These are phyloP conservation scores for Carex arenaria DNA, from an alignment of 202 grass and related monocot genomes.

Conservation along the genomic window DNA sequence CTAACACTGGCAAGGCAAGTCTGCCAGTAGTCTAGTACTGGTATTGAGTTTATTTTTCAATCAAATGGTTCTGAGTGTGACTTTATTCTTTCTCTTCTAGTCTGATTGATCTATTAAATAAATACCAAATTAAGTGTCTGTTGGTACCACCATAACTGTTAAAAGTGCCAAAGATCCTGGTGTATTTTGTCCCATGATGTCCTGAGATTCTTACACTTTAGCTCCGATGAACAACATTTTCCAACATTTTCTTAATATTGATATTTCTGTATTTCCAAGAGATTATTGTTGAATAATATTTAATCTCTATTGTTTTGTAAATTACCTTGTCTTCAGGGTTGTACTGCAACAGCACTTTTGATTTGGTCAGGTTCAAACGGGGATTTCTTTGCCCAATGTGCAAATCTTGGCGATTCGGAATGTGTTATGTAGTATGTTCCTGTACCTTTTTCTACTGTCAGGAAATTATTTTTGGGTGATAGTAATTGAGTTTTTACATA, in stretches of 20 bases:
- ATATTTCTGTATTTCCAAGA: not conserved
- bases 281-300: not conserved
- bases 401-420: constrained; percentile 85
- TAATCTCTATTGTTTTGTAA: not conserved
- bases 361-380: constrained; percentile 68
- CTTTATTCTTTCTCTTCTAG: not conserved
- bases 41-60: not conserved
- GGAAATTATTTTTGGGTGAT: not conserved
- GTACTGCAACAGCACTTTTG: constrained; percentile 75
- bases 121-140: not conserved
- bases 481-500: not conserved
- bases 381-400: constrained; percentile 78
- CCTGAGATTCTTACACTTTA: constrained; percentile 5
- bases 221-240: not conserved
- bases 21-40: not conserved
- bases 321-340: constrained; percentile 53
- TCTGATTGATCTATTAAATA: not conserved
- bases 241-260: not conserved
- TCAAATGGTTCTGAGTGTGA: not conserved
- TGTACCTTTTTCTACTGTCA: not conserved
- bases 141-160: not conserved
- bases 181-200: not conserved
- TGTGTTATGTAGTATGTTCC: constrained; percentile 63
- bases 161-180: not conserved
- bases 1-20: not conserved